These are phyloP conservation scores for Euphorbia peplus DNA, from an alignment of 345 rosid genomes.

Conservation along the genomic window DNA sequence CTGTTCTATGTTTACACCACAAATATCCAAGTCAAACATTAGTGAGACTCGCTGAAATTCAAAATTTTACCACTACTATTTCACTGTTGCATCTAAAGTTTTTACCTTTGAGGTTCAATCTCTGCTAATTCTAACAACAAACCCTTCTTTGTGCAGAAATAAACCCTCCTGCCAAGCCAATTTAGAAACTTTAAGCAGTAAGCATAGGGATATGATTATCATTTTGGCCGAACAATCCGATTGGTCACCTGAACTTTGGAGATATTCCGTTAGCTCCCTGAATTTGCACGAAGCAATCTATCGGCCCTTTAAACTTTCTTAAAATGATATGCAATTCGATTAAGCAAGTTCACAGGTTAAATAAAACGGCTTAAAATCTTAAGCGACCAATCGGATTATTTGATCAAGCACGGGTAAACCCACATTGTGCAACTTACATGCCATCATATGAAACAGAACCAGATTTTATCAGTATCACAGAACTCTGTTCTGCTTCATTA, in stretches of 20 bases:
- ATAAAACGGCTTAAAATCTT: too few relatives aligned
- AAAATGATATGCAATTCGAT: too few relatives aligned
- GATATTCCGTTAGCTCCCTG: too few relatives aligned
- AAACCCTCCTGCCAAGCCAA: slow-evolving; percentile 43
- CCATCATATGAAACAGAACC: slow-evolving; percentile 53
- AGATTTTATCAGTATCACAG: slow-evolving; percentile 46
- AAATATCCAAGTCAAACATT: slow-evolving; percentile 25
- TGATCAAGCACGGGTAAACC: too few relatives aligned
- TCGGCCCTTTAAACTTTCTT: too few relatives aligned
- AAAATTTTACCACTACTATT: slow-evolving; percentile 9
- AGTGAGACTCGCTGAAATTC: slow-evolving; percentile 21
- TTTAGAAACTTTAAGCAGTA: slow-evolving; percentile 13
- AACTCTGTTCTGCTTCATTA: slow-evolving; percentile 35
- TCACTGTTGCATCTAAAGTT: slow-evolving; percentile 10
- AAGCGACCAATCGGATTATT: too few relatives aligned
- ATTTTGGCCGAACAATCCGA: neutral
- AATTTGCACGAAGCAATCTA: too few relatives aligned
- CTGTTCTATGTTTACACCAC: slow-evolving; percentile 42
- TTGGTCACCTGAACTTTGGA: neutral
- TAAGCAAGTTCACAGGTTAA: too few relatives aligned
- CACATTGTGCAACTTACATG: too few relatives aligned
- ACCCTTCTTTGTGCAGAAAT: slow-evolving; percentile 59
- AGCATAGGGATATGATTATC: too few relatives aligned
- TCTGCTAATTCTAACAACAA: slow-evolving; percentile 50
- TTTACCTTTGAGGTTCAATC: slow-evolving; percentile 57